A percentile compares a stretch with the other conserved stretches of the same genome.
Evolutionary conservation across 1,139 yeast genomes (phyloP).

Genomic region (Scheffersomyces cryptocercus): DNA sequence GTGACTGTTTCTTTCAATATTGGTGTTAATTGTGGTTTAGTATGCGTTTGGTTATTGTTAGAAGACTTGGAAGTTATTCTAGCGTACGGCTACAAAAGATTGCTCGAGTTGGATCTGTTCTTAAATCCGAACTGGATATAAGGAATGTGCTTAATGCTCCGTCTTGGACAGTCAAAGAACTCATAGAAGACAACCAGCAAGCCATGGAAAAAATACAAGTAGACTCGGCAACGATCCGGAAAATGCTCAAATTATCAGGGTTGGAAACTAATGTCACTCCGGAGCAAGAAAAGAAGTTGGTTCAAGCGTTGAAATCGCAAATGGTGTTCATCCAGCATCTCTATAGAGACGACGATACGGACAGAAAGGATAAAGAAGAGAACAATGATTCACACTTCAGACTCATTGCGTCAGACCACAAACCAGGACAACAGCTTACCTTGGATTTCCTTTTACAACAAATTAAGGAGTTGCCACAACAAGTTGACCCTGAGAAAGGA

Average conservation of each 20-base stretch:
- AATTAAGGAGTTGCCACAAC: slow-evolving; percentile 16
- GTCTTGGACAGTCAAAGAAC: slow-evolving; percentile 29
- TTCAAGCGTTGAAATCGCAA: slow-evolving; percentile 41
- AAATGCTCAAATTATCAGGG: slow-evolving; percentile 49
- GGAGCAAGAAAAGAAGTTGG: slow-evolving; percentile 26
- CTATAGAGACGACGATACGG: slow-evolving; percentile 24
- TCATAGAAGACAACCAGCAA: slow-evolving; percentile 15
- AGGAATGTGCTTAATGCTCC: slow-evolving; percentile 18
- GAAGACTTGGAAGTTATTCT: no score
- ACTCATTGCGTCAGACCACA: slow-evolving; percentile 36
- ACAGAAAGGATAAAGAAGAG: slow-evolving; percentile 14
- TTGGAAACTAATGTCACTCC: slow-evolving; percentile 25
- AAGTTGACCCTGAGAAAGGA: slow-evolving; percentile 29
- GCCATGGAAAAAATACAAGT: slow-evolving; percentile 12
- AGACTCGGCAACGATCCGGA: slow-evolving; percentile 20
- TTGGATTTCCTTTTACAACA: slow-evolving; percentile 22
- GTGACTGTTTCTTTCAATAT: no score
- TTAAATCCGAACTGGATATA: neutral
- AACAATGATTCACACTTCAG: slow-evolving; percentile 32
- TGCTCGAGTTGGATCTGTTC: neutral
- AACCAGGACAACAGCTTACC: slow-evolving; percentile 23
- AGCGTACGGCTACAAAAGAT: neutral
- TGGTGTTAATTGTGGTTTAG: no score
- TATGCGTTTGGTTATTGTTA: no score
- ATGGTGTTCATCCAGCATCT: slow-evolving; percentile 47